phyloP scores from a whole-genome alignment of 306 rosid species.

The Albizia julibrissin region DNA sequence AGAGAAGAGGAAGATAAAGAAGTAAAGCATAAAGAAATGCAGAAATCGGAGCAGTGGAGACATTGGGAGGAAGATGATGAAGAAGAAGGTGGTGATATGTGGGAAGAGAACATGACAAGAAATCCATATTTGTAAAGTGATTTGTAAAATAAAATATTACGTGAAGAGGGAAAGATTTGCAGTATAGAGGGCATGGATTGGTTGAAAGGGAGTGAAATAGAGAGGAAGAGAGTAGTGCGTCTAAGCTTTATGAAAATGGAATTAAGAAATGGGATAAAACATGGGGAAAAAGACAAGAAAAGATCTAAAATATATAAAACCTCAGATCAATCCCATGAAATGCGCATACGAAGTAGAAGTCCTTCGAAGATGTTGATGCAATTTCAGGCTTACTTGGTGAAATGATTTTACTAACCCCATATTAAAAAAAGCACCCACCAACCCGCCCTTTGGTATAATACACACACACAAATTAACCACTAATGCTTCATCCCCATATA shows the following conservation, averaged over 20 bases:
- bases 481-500: too few relatives aligned
- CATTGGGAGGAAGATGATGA: slow-evolving; percentile 18
- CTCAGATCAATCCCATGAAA: too few relatives aligned
- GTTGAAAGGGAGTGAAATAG: background rate
- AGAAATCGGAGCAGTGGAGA: background rate
- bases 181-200: background rate
- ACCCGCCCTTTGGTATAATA: too few relatives aligned
- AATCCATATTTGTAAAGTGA: background rate
- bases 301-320: too few relatives aligned
- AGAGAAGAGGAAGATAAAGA: slow-evolving; percentile 42
- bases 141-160: slow-evolving; percentile 11
- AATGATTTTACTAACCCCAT: too few relatives aligned
- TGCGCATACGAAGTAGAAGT: too few relatives aligned
- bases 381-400: too few relatives aligned
- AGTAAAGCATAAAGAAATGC: slow-evolving; percentile 10
- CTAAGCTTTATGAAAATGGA: background rate
- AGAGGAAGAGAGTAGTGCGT: background rate
- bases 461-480: too few relatives aligned
- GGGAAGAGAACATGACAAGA: background rate
- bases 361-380: too few relatives aligned
- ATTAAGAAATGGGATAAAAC: too few relatives aligned
- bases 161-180: background rate
- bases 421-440: too few relatives aligned
- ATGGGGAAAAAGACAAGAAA: too few relatives aligned
- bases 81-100: background rate